Conservation (phyloP, 768 basidiomycete genomes). For the Erythrobasidium yunnanense region DNA sequence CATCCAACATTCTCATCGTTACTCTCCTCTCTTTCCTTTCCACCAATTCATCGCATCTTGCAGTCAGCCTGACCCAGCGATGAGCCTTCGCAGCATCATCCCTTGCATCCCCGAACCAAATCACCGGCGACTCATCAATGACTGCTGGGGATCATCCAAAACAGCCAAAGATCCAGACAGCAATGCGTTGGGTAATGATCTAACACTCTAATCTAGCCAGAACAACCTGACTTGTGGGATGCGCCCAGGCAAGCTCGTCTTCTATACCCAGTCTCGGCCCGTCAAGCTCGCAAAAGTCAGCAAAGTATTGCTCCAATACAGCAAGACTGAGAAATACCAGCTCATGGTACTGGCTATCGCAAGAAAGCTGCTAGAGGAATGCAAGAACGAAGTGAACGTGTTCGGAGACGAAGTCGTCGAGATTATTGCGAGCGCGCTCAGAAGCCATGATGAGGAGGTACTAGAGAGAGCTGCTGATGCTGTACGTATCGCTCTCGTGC, state of each 20-base stretch:
- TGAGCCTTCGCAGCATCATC: neutral
- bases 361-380: conserved; percentile 21
- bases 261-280: conserved; percentile 16
- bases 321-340: neutral
- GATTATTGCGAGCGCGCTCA: conserved; percentile 14
- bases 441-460: neutral
- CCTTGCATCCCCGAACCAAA: neutral
- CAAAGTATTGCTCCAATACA: neutral
- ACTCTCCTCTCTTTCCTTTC: too few species aligned
- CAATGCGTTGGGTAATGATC: neutral
- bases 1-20: too few species aligned
- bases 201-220: too few species aligned
- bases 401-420: conserved; percentile 14
- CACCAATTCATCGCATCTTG: too few species aligned
- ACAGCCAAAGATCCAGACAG: conserved; percentile 22
- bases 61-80: too few species aligned
- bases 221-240: too few species aligned
- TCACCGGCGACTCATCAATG: conserved; percentile 10
- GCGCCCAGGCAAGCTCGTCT: conserved; percentile 22
- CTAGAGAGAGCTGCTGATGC: conserved; percentile 13
- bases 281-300: conserved; percentile 25
- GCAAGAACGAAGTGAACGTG: conserved; percentile 24
- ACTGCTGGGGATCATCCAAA: conserved; percentile 17
- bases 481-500: neutral
- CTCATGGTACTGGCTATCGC: conserved; percentile 9